Evolutionary conservation across 2,329 filamentous ascomycete genomes (phyloP), one percentile per base, ranked within the genome.

Genomic region (Biscogniauxia marginata): DNA sequence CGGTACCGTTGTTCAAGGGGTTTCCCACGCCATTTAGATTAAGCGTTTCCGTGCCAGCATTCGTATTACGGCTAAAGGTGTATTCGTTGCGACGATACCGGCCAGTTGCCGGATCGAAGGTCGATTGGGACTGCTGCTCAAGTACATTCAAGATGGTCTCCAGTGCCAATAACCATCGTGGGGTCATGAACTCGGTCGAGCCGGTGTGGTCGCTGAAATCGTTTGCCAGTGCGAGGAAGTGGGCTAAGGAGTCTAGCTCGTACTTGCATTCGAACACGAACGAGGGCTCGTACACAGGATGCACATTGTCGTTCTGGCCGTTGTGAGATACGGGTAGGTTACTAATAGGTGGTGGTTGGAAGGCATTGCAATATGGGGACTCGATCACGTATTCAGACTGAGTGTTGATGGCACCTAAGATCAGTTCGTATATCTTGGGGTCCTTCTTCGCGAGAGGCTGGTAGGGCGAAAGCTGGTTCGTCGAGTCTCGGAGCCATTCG

Each of bases 211-310:
- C 84, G 74, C 95, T 82, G 74, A 96, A 98, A 65, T 96, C 87
- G 67, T 96, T 97, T 18, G 82, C 84, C 2, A 99, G 77, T 0
- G 89, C 86, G 5, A 99, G 81, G 72, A 99, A 99, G 69, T 96
- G 88, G 0, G 93, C 95, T 0, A 99, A 80, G 7, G 93, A 97
- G 75, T 99, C 95, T 20, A 99, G 85, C 77, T 99, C 95, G 74
- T 98, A 99, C 75, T 99, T 99, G 84, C 95, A 99, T 74, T 99
- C 95, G 63, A 97, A 99, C 3, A 99, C 95, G 49, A 87, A 84
- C 0, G 81, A 84, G 0, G 88, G 88, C 68, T 98, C 92, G 70
- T 96, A 98, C 0, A 81, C 79, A 0, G 95, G 95, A 66, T 96
- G 91, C 0, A 99, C 95, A 7, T 71, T 74, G 68, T 99, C 95